These are phyloP conservation scores for Claviceps sp. DNA, from an alignment of 2,329 filamentous ascomycete species.

Conservation along the genomic window DNA sequence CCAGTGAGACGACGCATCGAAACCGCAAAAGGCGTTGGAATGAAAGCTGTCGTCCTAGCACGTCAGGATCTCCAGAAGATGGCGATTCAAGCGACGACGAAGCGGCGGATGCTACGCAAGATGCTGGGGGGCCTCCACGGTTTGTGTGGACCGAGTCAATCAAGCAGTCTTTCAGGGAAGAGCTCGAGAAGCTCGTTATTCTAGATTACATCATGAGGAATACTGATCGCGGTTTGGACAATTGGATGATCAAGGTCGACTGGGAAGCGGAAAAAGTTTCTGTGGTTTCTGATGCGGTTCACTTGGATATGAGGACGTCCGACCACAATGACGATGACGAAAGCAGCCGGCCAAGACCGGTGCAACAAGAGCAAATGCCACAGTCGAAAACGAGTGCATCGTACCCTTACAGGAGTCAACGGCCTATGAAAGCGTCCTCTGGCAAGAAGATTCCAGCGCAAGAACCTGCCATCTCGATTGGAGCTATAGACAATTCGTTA, in stretches of 20 bases:
- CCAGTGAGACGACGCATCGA: constrained; percentile 46
- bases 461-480: constrained; percentile 56
- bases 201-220: constrained; percentile 99
- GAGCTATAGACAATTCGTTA: constrained; percentile 93
- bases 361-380: constrained; percentile 34
- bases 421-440: constrained; percentile 69
- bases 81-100: constrained; percentile 52
- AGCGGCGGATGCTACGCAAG: constrained; percentile 26
- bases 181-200: constrained; percentile 93
- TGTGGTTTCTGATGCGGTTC: constrained; percentile 68
- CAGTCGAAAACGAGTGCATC: constrained; percentile 29
- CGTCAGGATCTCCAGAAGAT: constrained; percentile 38
- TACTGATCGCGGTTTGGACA: constrained; percentile 89
- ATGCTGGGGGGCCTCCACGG: constrained; percentile 37
- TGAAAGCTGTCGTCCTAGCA: constrained; percentile 61
- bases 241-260: constrained; percentile 99
- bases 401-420: constrained; percentile 62
- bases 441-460: constrained; percentile 26
- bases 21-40: constrained; percentile 64
- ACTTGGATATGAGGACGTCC: constrained; percentile 45
- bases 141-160: constrained; percentile 81
- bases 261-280: constrained; percentile 70
- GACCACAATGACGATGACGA: constrained; percentile 18
- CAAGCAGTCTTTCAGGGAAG: constrained; percentile 86
- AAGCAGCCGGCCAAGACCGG: constrained; percentile 43